Evolutionary conservation across 345 rosid species (phyloP).

Genomic region (Linum trigynum): DNA sequence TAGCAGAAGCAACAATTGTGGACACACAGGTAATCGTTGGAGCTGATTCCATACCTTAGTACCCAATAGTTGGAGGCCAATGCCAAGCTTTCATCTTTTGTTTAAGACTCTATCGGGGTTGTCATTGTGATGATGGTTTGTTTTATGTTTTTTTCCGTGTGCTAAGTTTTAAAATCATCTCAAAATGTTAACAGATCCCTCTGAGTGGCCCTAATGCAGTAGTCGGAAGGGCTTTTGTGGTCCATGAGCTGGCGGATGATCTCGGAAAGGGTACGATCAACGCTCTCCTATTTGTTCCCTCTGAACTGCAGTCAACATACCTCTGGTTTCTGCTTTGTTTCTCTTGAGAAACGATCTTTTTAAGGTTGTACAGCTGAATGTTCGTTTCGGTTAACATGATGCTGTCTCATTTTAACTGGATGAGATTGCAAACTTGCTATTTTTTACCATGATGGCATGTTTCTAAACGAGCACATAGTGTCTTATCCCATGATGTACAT

Average conservation of each 20-base stretch:
- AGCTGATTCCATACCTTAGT: slow-evolving; percentile 1
- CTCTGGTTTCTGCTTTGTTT: not conserved
- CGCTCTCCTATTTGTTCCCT: not conserved
- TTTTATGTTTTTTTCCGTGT: not conserved
- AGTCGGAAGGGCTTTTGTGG: slow-evolving; percentile 93
- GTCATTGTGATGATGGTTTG: not conserved
- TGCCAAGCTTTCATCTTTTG: not conserved
- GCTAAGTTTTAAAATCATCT: slow-evolving; percentile 3
- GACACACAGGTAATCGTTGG: slow-evolving; percentile 53
- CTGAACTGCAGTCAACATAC: not conserved
- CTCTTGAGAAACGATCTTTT: not conserved
- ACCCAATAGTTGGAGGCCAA: too few species aligned
- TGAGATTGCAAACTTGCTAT: too few species aligned
- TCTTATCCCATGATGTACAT: too few species aligned
- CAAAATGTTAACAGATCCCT: slow-evolving; percentile 47
- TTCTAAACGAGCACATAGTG: too few species aligned
- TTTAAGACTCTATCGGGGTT: not conserved
- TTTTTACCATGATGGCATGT: too few species aligned
- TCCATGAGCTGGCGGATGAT: slow-evolving; percentile 93
- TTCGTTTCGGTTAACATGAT: not conserved
- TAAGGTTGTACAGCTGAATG: not conserved
- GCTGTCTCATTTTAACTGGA: too few species aligned
- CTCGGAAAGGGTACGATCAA: slow-evolving; percentile 69
- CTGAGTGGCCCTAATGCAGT: slow-evolving; percentile 64
- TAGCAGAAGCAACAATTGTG: slow-evolving; percentile 82